These are phyloP conservation scores for Chalciporus sphaerocephalus DNA, from an alignment of 768 basidiomycete species.

Conservation along the genomic window DNA sequence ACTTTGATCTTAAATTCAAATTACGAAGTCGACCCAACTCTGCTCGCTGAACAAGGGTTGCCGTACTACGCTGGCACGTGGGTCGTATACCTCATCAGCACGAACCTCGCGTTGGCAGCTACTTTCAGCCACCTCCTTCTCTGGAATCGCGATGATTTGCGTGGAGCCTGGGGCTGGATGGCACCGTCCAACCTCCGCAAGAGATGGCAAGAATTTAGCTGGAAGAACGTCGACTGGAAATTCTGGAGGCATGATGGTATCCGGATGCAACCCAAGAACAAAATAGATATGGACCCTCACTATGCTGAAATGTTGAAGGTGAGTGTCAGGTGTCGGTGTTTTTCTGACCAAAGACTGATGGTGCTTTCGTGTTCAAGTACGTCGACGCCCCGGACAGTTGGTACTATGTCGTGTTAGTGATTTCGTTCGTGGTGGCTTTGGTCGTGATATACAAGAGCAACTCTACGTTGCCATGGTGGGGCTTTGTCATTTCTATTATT, in stretches of 20 bases:
- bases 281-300: slow-evolving; percentile 52
- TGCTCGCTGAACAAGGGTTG: slow-evolving; percentile 40
- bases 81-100: slow-evolving; percentile 18
- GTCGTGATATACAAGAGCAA: slow-evolving; percentile 43
- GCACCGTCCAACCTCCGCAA: slow-evolving; percentile 27
- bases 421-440: slow-evolving; percentile 47
- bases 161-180: slow-evolving; percentile 44
- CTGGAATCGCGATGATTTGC: slow-evolving; percentile 51
- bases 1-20: slow-evolving; percentile 49
- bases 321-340: too few relatives aligned
- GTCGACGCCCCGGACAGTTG: slow-evolving; percentile 34
- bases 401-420: slow-evolving; percentile 27
- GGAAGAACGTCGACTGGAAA: too few relatives aligned
- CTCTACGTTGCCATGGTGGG: slow-evolving; percentile 60
- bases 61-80: slow-evolving; percentile 29
- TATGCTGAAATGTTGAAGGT: slow-evolving; percentile 46
- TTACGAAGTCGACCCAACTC: slow-evolving; percentile 45
- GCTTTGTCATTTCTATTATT: slow-evolving; percentile 48
- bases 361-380: too few relatives aligned
- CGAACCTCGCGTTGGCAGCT: slow-evolving; percentile 36
- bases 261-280: slow-evolving; percentile 29
- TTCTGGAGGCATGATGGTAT: slow-evolving; percentile 32
- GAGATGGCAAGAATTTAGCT: slow-evolving; percentile 28
- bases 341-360: too few relatives aligned
- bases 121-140: slow-evolving; percentile 49